Evolutionary conservation across 768 basidiomycete species (phyloP).

Genomic region (Solioccasus polychromus): DNA sequence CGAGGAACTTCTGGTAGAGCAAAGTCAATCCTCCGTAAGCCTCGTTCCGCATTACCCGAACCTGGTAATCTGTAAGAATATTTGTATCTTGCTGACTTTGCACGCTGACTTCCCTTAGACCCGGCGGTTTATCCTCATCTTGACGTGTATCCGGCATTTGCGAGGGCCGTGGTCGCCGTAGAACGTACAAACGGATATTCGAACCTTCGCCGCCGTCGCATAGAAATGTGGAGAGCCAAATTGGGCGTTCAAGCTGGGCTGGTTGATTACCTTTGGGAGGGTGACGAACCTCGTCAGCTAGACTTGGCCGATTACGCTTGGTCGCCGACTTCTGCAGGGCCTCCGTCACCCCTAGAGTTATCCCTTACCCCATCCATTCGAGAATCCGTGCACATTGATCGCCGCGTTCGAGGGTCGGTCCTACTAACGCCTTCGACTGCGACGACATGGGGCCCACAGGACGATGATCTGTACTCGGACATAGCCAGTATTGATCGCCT

Average conservation of each 20-base stretch:
- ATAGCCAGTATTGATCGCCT: conserved; percentile 36
- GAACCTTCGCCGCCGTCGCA: conserved; percentile 10
- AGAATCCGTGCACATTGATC: conserved; percentile 55
- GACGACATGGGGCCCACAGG: conserved; percentile 56
- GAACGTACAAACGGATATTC: conserved; percentile 2
- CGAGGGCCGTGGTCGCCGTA: not conserved
- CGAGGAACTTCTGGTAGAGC: not conserved
- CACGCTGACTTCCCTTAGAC: conserved; percentile 19
- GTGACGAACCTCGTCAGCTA: conserved; percentile 40
- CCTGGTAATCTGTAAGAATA: conserved; percentile 34
- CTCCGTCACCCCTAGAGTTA: conserved; percentile 44
- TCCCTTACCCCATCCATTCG: conserved; percentile 37
- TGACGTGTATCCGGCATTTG: conserved; percentile 16
- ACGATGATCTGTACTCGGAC: conserved; percentile 39
- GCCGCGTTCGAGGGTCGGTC: conserved; percentile 55
- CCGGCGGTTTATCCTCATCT: conserved; percentile 22
- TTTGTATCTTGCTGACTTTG: not conserved
- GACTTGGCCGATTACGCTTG: conserved; percentile 66
- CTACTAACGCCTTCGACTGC: conserved; percentile 41
- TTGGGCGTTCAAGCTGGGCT: conserved; percentile 22
- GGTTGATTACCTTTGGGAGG: conserved; percentile 20
- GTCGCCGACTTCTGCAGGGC: conserved; percentile 70
- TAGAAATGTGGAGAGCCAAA: conserved; percentile 16
- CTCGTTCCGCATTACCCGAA: conserved; percentile 31
- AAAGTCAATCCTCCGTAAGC: not conserved